Evolutionary conservation across 2,329 filamentous ascomycete genomes (phyloP), one percentile per base, ranked within the genome.

Genomic region (Colletotrichum paranaense): DNA sequence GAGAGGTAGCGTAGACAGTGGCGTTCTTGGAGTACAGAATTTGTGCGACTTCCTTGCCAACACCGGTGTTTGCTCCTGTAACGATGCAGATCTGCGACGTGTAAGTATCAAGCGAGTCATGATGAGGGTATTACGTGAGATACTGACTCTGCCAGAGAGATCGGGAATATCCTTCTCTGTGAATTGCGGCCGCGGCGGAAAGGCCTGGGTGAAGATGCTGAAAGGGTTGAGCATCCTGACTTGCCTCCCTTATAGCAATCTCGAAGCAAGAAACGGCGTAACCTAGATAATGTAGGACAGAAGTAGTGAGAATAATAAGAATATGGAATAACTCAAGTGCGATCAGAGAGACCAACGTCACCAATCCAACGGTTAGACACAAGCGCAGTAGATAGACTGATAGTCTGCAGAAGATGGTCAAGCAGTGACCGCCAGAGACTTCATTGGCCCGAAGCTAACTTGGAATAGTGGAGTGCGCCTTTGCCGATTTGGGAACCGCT

Each of bases 1-100:
- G 87, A 3, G 85, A 85, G 5, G 88, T 88, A 30, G 90, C 78
- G 78, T 90, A 91, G n/a, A 91, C 86, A 1, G 82, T 89, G 46
- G 83, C 88, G 67, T 89, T 87, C 46, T 83, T 84, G 14, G 81
- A 78, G 78, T 91, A 91, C 12, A 92, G 82, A 3, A 91, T 84
- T 52, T 84, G 84, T 38, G 82, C 82, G 24, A 91, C 82, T 75
- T 90, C 86, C 53, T 85, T 84, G 11, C 89, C 89, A 7, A 90
- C 82, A 82, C 82, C 82, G 0, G 81, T 80, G 75, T 84, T 83
- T 67, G 80, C 79, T 49, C 82, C 82, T 1, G 82, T 91, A 19
- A 91, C 85, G 72, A 91, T 84, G 80, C 84, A 86, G 42, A 89
- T 86, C 81, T 82, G 56, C 12, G 55, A 46, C 16, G 30, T n/a